phyloP scores from a whole-genome alignment of 2,329 filamentous ascomycete genomes.

The Nigrospora oryzae region DNA sequence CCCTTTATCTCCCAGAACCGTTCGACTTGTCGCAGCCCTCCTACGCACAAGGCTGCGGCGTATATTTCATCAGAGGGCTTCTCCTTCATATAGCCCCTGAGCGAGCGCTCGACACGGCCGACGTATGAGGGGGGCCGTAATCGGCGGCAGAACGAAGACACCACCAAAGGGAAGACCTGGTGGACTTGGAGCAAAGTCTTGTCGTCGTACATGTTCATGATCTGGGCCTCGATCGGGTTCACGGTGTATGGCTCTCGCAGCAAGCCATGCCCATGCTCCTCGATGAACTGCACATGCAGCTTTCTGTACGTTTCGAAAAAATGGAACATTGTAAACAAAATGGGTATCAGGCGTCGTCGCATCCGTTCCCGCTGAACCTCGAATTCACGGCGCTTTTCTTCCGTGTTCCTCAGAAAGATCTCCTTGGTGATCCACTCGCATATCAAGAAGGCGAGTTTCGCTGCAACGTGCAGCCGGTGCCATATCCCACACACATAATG shows the following conservation, averaged over 20 bases:
- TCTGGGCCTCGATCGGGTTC: conserved; percentile 53
- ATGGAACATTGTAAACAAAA: conserved; percentile 58
- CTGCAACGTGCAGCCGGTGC: conserved; percentile 57
- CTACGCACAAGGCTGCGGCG: conserved; percentile 49
- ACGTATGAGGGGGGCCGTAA: conserved; percentile 57
- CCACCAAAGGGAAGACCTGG: conserved; percentile 55
- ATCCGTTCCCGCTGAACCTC: conserved; percentile 54
- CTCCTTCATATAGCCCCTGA: conserved; percentile 56
- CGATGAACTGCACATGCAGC: conserved; percentile 48
- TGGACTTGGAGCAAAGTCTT: conserved; percentile 54
- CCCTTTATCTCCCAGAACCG: conserved; percentile 59
- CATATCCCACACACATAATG: conserved; percentile 57
- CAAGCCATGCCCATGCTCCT: conserved; percentile 43
- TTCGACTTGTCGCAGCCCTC: conserved; percentile 54
- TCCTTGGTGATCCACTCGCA: conserved; percentile 59
- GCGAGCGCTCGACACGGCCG: conserved; percentile 51
- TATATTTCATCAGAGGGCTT: conserved; percentile 56
- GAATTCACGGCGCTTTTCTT: conserved; percentile 46
- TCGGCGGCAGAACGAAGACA: conserved; percentile 55
- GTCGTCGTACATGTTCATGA: conserved; percentile 59
- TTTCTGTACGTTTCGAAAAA: conserved; percentile 59
- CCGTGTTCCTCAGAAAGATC: conserved; percentile 51
- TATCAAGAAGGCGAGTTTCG: conserved; percentile 53
- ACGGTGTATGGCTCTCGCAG: conserved; percentile 45
- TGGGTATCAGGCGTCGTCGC: conserved; percentile 53